Evolutionary conservation across 163 green algal species (phyloP), one percentile per base, ranked within the genome.

Genomic region (Chlamydomonas reinhardtii): DNA sequence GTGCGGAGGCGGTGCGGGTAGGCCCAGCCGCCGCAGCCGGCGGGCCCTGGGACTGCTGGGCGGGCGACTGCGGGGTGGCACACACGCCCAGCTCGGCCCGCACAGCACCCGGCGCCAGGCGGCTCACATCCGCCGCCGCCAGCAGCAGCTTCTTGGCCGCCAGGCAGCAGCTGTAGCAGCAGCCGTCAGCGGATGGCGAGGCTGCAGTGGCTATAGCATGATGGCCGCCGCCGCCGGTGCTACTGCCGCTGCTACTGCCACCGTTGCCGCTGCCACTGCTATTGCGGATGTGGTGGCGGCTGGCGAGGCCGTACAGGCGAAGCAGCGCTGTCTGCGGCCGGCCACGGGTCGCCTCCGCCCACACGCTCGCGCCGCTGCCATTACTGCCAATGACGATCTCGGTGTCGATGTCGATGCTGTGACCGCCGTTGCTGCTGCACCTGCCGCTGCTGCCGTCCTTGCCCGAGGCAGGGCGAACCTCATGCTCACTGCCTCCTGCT

Each of bases 91-190:
- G 16, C 79, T 85, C 79, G 9, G 20, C 4, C 52, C 68, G 68
- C 6, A 78, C 79, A 0, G 79, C 79, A 0, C 48, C 31, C 22
- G 79, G 79, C 52, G 52, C 79, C 34, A 14, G 24, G 37, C 52
- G 32, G 68, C 79, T 78, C 68, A 85, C 69, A 6, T 43, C 79
- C 48, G 32, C 68, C 34, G 72, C 64, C 52, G 79, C 79, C 68
- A 34, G 54, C 69, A 85, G 68, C 68, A 78, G 11, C 68, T 54
- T 0, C 69, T 72, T 62, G 3, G 34, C 52, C 0, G 52, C 79
- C 2, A 62, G 11, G 54, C 79, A 85, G 52, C 79, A 85, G 9
- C 48, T 56, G 68, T 20, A 31, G 77, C 32, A 66, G 32, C 4
- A 9, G 62, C 62, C 17, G 62, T n/a, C 2, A 5, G n/a, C n/a